phyloP scores from a whole-genome alignment of 306 rosid genomes.

The Castanea sativa region DNA sequence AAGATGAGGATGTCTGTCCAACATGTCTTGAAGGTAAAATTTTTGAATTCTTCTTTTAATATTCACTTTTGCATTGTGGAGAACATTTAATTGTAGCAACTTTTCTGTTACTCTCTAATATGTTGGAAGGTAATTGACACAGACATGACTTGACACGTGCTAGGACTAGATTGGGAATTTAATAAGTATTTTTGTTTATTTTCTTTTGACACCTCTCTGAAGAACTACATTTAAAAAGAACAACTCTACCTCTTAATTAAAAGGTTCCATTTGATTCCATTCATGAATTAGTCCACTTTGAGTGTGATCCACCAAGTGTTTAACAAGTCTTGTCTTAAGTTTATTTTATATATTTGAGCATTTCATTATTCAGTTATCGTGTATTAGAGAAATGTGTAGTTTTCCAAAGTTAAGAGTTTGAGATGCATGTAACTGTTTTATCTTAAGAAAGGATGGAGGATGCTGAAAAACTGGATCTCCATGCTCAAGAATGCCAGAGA shows the following conservation, averaged over 20 bases:
- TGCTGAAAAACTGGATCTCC: not conserved
- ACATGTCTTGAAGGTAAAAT: slow-evolving; percentile 93
- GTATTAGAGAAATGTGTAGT: not conserved
- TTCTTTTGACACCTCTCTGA: not conserved
- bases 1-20: slow-evolving; percentile 95
- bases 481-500: not conserved
- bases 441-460: no score
- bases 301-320: not conserved
- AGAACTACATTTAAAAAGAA: not conserved
- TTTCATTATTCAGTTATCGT: not conserved
- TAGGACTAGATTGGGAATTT: not conserved
- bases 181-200: not conserved
- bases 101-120: not conserved
- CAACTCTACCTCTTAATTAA: no score
- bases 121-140: not conserved
- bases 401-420: not conserved
- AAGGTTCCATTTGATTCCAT: no score
- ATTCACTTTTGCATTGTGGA: slow-evolving; percentile 5
- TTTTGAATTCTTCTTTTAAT: slow-evolving; percentile 3
- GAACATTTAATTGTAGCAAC: not conserved
- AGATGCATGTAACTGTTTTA: not conserved
- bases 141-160: not conserved
- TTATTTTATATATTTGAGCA: not conserved
- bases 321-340: not conserved
- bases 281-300: not conserved